A percentile compares a stretch with the other conserved stretches of the same genome.
These are phyloP conservation scores for Rhizoctonia solani DNA, from an alignment of 1,284 basidiomycete genomes.

Conservation along the genomic window DNA sequence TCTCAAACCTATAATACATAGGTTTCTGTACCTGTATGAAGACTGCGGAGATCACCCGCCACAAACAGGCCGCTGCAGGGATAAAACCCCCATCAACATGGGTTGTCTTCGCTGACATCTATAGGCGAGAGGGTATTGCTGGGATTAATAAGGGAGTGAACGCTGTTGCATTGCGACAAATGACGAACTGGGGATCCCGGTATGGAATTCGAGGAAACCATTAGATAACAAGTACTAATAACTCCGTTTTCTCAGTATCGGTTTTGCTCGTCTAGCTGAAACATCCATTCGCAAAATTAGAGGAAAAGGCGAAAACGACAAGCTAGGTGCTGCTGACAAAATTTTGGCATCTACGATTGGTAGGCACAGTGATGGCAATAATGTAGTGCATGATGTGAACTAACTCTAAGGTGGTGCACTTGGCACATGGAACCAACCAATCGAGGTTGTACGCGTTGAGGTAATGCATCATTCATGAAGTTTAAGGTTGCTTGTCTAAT, in stretches of 20 bases:
- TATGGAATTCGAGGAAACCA: slow-evolving; percentile 48
- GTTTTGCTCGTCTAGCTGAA: slow-evolving; percentile 95
- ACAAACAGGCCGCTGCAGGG: slow-evolving; percentile 91
- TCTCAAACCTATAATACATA: slow-evolving; percentile 44
- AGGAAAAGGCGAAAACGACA: slow-evolving; percentile 77
- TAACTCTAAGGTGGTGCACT: slow-evolving; percentile 71
- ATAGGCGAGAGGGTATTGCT: slow-evolving; percentile 87
- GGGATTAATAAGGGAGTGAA: slow-evolving; percentile 99
- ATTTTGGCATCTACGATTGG: slow-evolving; percentile 87
- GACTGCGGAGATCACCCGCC: slow-evolving; percentile 97
- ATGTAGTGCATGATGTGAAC: not conserved
- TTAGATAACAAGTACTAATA: slow-evolving; percentile 8
- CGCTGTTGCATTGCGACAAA: slow-evolving; percentile 95
- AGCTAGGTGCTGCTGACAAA: slow-evolving; percentile 80
- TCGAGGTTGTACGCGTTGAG: slow-evolving; percentile 95
- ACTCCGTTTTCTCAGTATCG: slow-evolving; percentile 67
- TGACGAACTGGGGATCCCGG: slow-evolving; percentile 99
- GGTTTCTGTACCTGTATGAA: slow-evolving; percentile 99
- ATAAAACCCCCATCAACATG: slow-evolving; percentile 92
- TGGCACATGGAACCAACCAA: slow-evolving; percentile 99
- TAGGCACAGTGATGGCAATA: slow-evolving; percentile 7
- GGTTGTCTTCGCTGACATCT: slow-evolving; percentile 94
- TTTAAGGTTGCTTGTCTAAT: not conserved
- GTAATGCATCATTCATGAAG: slow-evolving; percentile 46
- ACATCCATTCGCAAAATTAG: slow-evolving; percentile 73